These are phyloP conservation scores for Croton setiger DNA, from an alignment of 441 rosid genomes.

Conservation along the genomic window DNA sequence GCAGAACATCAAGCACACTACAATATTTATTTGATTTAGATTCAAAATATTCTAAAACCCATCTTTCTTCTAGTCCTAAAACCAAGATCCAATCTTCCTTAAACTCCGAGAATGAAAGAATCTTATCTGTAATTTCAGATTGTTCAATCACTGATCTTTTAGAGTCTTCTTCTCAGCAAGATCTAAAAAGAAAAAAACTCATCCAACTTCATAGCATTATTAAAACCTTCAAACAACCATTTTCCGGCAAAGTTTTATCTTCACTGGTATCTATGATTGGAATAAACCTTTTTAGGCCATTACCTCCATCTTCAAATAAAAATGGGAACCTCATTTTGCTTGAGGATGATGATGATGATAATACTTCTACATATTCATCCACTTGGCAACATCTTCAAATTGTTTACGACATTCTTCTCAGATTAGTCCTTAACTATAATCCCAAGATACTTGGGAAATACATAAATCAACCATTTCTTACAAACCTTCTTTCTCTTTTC, in stretches of 20 bases:
- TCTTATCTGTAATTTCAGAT: slow-evolving; percentile 31
- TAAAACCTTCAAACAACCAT: slow-evolving; percentile 28
- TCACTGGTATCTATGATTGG: slow-evolving; percentile 46
- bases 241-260: slow-evolving; percentile 29
- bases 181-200: slow-evolving; percentile 43
- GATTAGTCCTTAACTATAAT: slow-evolving; percentile 32
- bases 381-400: slow-evolving; percentile 53
- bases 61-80: slow-evolving; percentile 21
- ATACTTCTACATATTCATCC: slow-evolving; percentile 25
- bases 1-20: slow-evolving; percentile 34
- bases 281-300: slow-evolving; percentile 47
- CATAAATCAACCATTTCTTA: slow-evolving; percentile 36
- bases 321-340: slow-evolving; percentile 16
- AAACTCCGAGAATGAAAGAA: slow-evolving; percentile 31
- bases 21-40: slow-evolving; percentile 40
- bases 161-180: slow-evolving; percentile 51
- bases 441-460: slow-evolving; percentile 37
- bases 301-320: slow-evolving; percentile 37
- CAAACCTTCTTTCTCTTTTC: slow-evolving; percentile 43
- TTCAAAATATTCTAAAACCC: slow-evolving; percentile 10
- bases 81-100: slow-evolving; percentile 14
- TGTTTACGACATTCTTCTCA: slow-evolving; percentile 42
- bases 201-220: slow-evolving; percentile 36
- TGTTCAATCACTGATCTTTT: slow-evolving; percentile 42
- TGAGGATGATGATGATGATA: slow-evolving; percentile 42